Evolutionary conservation across 2,329 filamentous ascomycete species (phyloP), one percentile per base, ranked within the genome.

Genomic region (Chaetoscypha palmicola): DNA sequence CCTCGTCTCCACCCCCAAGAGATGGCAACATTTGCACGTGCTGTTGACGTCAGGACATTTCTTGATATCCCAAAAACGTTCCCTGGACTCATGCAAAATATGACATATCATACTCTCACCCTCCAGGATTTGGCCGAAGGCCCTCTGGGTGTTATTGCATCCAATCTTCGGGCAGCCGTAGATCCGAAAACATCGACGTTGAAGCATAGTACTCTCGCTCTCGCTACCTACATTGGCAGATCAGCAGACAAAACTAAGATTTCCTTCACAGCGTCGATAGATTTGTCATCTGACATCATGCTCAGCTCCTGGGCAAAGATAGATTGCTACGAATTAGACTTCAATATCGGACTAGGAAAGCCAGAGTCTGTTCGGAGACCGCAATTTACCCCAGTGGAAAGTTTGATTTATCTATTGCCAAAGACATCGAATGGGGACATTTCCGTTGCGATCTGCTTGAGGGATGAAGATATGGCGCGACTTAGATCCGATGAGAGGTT

Each of bases 271-370:
- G 64, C 63, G 0, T 57, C 51, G 3, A 41, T 70, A 2, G 62
- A 71, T 22, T 49, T 62, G 0, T 56, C 65, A 0, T 57, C 54
- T 0, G 72, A 76, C 30, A 58, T 78, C 2, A 69, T 71, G 63
- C 47, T 79, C 4, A 77, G 71, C 45, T 78, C 73, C 1, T 79
- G 74, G 75, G 66, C 67, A 0, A 71, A 72, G 40, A 55, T 72
- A 2, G 58, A 66, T 24, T 31, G 23, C 24, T 46, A 46, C 34
- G 41, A 47, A 7, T 20, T 47, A 11, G 45, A 44, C 37, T 47
- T 47, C n/a, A 31, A 24, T 19, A 21, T 47, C 20, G 38, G 26
- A 32, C 22, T 41, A n/a, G 38, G 38, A 16, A 11, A 7, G n/a
- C 38, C 38, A 28, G 38, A 41, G 26, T 41, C 17, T 20, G 38